Conservation (phyloP, 2,329 filamentous ascomycete genomes). For the Talaromyces rugulosus region DNA sequence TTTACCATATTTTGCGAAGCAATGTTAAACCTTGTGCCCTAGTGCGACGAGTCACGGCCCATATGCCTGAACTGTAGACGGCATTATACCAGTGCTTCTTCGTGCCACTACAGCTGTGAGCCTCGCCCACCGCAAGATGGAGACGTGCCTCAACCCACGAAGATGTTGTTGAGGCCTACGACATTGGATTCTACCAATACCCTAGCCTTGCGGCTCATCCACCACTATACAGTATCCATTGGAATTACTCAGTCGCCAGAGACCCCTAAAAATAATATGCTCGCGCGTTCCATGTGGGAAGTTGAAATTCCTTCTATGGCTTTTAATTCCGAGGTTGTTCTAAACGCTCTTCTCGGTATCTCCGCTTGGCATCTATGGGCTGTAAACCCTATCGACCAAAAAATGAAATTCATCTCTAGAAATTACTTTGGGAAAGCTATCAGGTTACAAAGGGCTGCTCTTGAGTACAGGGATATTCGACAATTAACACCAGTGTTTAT, state of each 20-base stretch:
- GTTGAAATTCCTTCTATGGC: slow-evolving; percentile 7
- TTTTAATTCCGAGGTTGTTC: slow-evolving; percentile 7
- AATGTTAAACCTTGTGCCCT: not conserved
- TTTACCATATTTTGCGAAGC: not conserved
- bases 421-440: slow-evolving; percentile 8
- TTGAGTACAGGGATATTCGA: not conserved
- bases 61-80: slow-evolving; percentile 9
- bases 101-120: slow-evolving; percentile 2
- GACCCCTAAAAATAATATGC: not conserved
- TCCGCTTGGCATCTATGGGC: slow-evolving; percentile 13
- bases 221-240: slow-evolving; percentile 8
- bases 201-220: slow-evolving; percentile 8
- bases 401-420: not conserved
- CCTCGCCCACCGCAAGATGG: not conserved
- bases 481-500: slow-evolving; percentile 1
- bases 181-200: slow-evolving; percentile 4
- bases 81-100: slow-evolving; percentile 1
- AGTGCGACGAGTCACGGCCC: slow-evolving; percentile 11
- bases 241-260: not conserved
- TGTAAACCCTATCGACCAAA: slow-evolving; percentile 1
- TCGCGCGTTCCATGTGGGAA: slow-evolving; percentile 4
- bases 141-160: not conserved
- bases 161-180: not conserved
- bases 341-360: slow-evolving; percentile 9
- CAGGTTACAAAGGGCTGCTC: slow-evolving; percentile 2